phyloP scores from a whole-genome alignment of 305 asterid genomes.

The Fraxinus angustifolia region DNA sequence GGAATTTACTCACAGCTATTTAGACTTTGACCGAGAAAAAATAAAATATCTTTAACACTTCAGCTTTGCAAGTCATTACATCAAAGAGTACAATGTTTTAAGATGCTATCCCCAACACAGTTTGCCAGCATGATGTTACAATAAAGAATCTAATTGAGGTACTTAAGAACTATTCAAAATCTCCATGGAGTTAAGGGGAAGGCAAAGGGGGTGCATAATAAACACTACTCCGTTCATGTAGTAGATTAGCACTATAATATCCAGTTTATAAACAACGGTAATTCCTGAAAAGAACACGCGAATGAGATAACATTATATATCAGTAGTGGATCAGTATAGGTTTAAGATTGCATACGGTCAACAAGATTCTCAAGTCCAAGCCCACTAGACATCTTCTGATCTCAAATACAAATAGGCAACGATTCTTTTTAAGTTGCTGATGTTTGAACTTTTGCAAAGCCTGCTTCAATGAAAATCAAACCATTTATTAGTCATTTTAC shows the following conservation, averaged over 20 bases:
- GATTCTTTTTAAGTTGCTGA: conserved; percentile 15
- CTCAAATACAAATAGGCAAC: conserved; percentile 15
- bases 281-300: not conserved
- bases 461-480: conserved; percentile 26
- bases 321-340: conserved; percentile 10
- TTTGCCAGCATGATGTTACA: not conserved
- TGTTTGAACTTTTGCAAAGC: conserved; percentile 3
- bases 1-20: not conserved
- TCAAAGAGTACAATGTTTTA: not conserved
- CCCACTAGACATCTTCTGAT: conserved; percentile 55
- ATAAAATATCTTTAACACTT: not conserved
- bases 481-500: not conserved
- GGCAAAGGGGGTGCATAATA: not conserved
- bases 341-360: conserved; percentile 51
- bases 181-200: not conserved
- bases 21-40: not conserved
- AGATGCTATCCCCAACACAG: not conserved
- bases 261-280: not conserved
- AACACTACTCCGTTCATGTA: not conserved
- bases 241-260: not conserved
- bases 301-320: not conserved
- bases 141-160: not conserved
- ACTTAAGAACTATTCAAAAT: not conserved
- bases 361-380: conserved; percentile 78
- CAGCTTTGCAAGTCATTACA: not conserved